Evolutionary conservation across 2,329 filamentous ascomycete genomes (phyloP).

Genomic region (Ceratocystis colombiana): DNA sequence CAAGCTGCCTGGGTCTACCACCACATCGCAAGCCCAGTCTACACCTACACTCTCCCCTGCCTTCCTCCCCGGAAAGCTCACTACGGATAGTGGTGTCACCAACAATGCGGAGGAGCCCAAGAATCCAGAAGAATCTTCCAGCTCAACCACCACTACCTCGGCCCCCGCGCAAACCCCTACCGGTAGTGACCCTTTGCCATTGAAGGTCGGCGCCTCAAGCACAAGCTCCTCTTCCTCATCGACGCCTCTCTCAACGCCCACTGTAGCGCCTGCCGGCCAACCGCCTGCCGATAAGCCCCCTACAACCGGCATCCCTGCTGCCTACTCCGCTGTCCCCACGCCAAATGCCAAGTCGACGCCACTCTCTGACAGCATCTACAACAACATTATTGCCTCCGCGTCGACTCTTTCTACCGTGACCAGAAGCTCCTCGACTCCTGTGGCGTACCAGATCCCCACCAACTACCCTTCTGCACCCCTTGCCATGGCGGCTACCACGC

Average conservation of each 20-base stretch:
- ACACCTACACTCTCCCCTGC: neutral
- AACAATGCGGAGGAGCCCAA: constrained; percentile 17
- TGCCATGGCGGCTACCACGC: neutral
- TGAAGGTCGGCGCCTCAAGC: neutral
- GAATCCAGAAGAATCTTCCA: constrained; percentile 12
- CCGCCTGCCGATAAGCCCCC: neutral
- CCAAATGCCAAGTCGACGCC: neutral
- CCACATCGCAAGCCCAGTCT: neutral
- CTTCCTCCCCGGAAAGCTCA: neutral
- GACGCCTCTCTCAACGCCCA: neutral
- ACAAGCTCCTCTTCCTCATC: neutral
- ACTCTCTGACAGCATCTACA: constrained; percentile 20
- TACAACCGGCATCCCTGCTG: constrained; percentile 1
- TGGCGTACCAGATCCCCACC: neutral
- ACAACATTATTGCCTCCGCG: constrained; percentile 20
- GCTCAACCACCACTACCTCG: constrained; percentile 6
- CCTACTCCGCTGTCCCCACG: neutral
- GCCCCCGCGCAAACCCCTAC: neutral
- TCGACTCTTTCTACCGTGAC: constrained; percentile 14
- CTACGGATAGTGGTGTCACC: constrained; percentile 5
- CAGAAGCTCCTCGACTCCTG: neutral
- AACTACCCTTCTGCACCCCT: neutral
- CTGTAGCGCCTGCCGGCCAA: neutral
- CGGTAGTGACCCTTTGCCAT: neutral
- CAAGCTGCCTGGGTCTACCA: neutral